Base-by-base conservation (phyloP, 768 basidiomycete species). In the Kwoniella dejecticola region DNA sequence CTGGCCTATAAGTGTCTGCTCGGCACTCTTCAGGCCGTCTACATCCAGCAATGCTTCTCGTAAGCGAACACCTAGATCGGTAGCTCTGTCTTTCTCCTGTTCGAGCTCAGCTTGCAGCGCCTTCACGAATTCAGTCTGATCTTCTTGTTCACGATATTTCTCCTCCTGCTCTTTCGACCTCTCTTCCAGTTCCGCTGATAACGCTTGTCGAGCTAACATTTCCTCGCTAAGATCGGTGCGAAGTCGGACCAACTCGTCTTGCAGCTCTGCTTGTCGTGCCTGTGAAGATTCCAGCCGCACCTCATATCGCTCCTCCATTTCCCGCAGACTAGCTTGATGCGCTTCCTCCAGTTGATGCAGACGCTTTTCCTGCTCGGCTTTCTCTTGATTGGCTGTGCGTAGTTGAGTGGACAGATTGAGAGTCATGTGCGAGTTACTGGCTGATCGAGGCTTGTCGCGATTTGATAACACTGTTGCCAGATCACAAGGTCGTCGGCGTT, bases 321-420 rank as follows among this genome's bases (percentile, higher is more conserved):
- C 40, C 12, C 55, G 47, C 2, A 70, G 26, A 17, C 38, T 41
- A 3, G 56, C 59, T 38, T 61, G 45, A 40, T 70, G 62, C 3
- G 56, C 66, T 48, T 66, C 48, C 15, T 87, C 84, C 65, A 88
- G 85, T 57, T 87, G 85, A 30, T 86, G 82, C 63, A 87, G 83
- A 8, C 76, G 67, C 2, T 82, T 79, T 67, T 89, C 89, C 61
- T 85, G 84, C 29, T 82, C 83, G 0, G 75, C 69, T 58, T 85
- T 86, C 17, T 83, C 81, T 57, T 87, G 85, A 67, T 87, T 84
- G 0, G 84, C 75, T 3, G 81, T 81, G 1, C 83, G 85, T 15
- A 93, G 83, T 64, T 89, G 87, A 17, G 56, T 40, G 2, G 60
- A 61, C 12, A 60, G 26, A 13, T 50, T 49, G n/a, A 56, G 41